Conservation (phyloP, 257 asterid species). For the Echites panduratus region DNA sequence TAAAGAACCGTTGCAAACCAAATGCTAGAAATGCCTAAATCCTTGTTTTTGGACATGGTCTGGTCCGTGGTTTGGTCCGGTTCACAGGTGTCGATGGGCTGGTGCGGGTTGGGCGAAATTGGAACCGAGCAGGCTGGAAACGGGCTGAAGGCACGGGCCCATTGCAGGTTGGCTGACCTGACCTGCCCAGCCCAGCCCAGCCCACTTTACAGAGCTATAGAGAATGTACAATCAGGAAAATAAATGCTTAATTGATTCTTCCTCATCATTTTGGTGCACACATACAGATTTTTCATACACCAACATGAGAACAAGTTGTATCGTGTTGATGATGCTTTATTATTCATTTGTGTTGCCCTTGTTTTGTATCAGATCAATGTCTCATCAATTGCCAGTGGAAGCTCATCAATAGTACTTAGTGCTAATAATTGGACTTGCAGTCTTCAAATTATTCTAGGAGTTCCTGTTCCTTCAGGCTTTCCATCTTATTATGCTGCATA, state of each 20-base stretch:
- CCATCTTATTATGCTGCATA: constrained; percentile 18
- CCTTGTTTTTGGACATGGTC: too few species aligned
- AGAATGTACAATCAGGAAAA: background rate
- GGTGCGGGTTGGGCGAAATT: too few species aligned
- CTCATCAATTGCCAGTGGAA: constrained; percentile 25
- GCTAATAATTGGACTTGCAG: constrained; percentile 32
- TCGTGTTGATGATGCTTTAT: background rate
- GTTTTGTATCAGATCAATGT: constrained; percentile 38
- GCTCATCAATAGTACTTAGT: constrained; percentile 29
- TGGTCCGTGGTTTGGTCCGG: too few species aligned
- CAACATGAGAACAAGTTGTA: background rate
- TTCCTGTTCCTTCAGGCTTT: constrained; percentile 18
- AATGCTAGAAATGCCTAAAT: too few species aligned
- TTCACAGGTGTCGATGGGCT: too few species aligned
- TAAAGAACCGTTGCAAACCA: too few species aligned
- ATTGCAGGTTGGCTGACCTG: too few species aligned
- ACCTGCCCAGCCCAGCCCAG: too few species aligned
- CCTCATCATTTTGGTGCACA: background rate
- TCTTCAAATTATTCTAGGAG: constrained; percentile 23
- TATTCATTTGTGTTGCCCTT: background rate
- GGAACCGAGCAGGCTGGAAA: too few species aligned
- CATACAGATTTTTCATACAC: background rate
- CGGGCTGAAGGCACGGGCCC: too few species aligned
- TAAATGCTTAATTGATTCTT: background rate
- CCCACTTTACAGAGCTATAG: too few species aligned